These are phyloP conservation scores for Sporothrix brasiliensis DNA, from an alignment of 2,329 filamentous ascomycete genomes.

Conservation along the genomic window DNA sequence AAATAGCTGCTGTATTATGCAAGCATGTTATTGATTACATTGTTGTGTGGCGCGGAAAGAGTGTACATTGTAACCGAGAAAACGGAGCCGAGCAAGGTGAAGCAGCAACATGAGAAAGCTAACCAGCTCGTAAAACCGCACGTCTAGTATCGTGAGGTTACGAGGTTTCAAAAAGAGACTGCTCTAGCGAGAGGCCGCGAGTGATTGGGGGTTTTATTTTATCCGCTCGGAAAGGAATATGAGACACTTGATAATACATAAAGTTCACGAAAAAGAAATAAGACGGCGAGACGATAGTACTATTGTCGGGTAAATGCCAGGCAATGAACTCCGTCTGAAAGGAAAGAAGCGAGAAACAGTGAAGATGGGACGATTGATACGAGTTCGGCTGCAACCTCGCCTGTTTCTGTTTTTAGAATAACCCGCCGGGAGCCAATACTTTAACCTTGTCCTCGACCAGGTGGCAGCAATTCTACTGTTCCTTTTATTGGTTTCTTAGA, in stretches of 20 bases:
- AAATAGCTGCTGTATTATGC: neutral
- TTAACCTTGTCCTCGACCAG: neutral
- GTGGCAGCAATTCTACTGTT: neutral
- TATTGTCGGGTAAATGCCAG: neutral
- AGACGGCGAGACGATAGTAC: neutral
- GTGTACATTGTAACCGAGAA: neutral
- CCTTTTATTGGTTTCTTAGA: neutral
- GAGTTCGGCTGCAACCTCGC: neutral
- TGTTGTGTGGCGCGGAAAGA: too few relatives aligned
- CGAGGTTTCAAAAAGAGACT: neutral
- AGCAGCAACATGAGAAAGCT: neutral
- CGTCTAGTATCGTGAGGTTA: neutral
- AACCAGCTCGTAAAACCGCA: neutral
- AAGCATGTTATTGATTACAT: neutral
- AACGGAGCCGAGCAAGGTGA: conserved; percentile 6
- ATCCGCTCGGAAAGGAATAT: neutral
- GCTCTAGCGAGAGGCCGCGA: neutral
- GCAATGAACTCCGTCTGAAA: neutral
- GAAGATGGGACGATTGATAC: too few relatives aligned
- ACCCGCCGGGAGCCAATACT: neutral
- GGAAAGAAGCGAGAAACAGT: neutral
- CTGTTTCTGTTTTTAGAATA: conserved; percentile 4
- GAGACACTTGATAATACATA: neutral
- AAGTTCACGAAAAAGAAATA: neutral
- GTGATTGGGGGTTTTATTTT: neutral